phyloP scores from a whole-genome alignment of 805 yeast species.

The Pichia phayaonensis region DNA sequence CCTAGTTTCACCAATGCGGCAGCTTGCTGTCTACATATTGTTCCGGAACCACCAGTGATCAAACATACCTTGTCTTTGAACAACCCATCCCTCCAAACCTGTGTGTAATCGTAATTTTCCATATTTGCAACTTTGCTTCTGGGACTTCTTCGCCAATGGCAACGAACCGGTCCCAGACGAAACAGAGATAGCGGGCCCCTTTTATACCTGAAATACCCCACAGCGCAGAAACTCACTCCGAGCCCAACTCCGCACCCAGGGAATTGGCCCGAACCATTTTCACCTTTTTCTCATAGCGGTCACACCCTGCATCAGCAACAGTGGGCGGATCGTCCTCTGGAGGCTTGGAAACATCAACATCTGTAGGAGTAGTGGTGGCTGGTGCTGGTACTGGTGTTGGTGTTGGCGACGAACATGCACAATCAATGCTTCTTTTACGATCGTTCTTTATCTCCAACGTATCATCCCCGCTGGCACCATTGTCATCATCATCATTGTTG shows the following conservation, averaged over 20 bases:
- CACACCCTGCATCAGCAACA: neutral
- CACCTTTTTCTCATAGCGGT: neutral
- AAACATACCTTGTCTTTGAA: slow-evolving; percentile 82
- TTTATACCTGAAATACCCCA: neutral
- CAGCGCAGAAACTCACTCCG: neutral
- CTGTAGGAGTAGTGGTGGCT: neutral
- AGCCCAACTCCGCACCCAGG: neutral
- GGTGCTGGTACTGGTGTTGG: neutral
- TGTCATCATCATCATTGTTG: slow-evolving; percentile 28
- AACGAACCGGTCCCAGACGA: neutral
- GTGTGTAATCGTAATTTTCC: slow-evolving; percentile 8
- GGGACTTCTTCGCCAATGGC: neutral
- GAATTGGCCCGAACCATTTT: neutral
- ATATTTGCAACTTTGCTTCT: neutral
- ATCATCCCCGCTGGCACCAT: slow-evolving; percentile 7
- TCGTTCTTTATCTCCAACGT: neutral
- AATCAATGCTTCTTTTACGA: neutral
- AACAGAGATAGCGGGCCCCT: neutral
- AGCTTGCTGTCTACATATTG: slow-evolving; percentile 86
- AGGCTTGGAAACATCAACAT: too few species aligned
- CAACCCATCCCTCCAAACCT: slow-evolving; percentile 46
- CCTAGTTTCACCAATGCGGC: slow-evolving; percentile 81
- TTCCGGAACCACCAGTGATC: slow-evolving; percentile 94
- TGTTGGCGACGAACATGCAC: neutral
- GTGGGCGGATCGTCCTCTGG: too few species aligned